A percentile compares a stretch with the other conserved stretches of the same genome.
phyloP scores from a whole-genome alignment of 2,329 filamentous ascomycete genomes.

The Aspergillus novofumigatus region DNA sequence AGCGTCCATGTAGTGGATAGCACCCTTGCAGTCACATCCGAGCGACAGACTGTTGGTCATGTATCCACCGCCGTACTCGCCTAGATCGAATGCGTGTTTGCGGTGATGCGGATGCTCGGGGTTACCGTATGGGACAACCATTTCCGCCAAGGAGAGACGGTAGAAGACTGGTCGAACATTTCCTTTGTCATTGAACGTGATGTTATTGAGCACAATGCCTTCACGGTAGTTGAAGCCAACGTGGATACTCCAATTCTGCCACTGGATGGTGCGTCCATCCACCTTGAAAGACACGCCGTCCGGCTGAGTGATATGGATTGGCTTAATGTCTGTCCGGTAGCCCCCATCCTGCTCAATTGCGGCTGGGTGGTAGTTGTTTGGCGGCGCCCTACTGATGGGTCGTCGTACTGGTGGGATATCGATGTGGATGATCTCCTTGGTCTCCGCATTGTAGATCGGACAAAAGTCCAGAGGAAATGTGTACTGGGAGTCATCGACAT shows the following conservation, averaged over 20 bases:
- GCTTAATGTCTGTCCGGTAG: conserved; percentile 75
- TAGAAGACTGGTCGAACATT: conserved; percentile 77
- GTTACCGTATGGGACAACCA: conserved; percentile 56
- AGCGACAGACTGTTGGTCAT: conserved; percentile 47
- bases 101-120: conserved; percentile 47
- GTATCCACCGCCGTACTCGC: conserved; percentile 46
- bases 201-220: conserved; percentile 84
- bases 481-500: conserved; percentile 84
- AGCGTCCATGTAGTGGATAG: conserved; percentile 88
- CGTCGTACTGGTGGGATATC: conserved; percentile 75
- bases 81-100: conserved; percentile 46
- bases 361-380: conserved; percentile 75
- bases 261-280: conserved; percentile 68
- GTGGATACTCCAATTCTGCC: conserved; percentile 93
- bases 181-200: conserved; percentile 82
- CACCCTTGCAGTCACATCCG: conserved; percentile 45
- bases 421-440: conserved; percentile 73
- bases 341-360: conserved; percentile 70
- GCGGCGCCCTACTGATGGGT: conserved; percentile 65
- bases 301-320: conserved; percentile 81
- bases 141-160: conserved; percentile 82
- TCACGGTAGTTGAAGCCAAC: conserved; percentile 94
- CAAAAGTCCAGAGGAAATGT: conserved; percentile 90
- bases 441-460: conserved; percentile 81
- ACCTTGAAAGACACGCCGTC: conserved; percentile 84